Percentiles rank a stretch among this genome's conserved stretches.
phyloP scores from a whole-genome alignment of 2,329 filamentous ascomycete species.

The Botryosphaeria dothidea region DNA sequence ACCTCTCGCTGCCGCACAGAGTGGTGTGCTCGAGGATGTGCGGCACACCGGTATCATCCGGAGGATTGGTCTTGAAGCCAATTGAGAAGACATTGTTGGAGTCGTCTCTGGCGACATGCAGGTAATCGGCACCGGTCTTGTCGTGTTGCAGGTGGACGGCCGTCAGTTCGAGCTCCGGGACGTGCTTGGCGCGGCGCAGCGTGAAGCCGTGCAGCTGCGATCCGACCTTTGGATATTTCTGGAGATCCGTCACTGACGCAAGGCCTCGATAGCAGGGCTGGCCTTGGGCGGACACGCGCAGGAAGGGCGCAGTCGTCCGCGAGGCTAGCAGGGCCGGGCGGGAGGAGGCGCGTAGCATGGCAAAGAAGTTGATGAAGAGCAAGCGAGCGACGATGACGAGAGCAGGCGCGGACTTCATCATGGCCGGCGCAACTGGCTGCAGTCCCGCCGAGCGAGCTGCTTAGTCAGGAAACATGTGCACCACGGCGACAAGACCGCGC shows the following conservation, averaged over 20 bases:
- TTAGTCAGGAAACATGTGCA: constrained; percentile 5
- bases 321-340: constrained; percentile 30
- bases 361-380: constrained; percentile 10
- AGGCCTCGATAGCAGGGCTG: constrained; percentile 36
- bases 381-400: constrained; percentile 12
- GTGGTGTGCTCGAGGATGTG: constrained; percentile 98
- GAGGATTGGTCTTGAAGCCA: constrained; percentile 98
- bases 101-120: constrained; percentile 92
- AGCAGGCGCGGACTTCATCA: constrained; percentile 7
- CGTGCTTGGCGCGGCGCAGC: constrained; percentile 81
- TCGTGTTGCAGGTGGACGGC: constrained; percentile 90
- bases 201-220: constrained; percentile 93
- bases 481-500: not conserved
- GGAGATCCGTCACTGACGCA: constrained; percentile 73
- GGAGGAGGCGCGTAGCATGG: constrained; percentile 39
- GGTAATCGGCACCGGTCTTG: constrained; percentile 92
- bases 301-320: constrained; percentile 22
- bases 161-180: constrained; percentile 90
- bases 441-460: constrained; percentile 14
- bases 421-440: constrained; percentile 2
- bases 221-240: constrained; percentile 74
- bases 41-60: constrained; percentile 91
- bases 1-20: constrained; percentile 93
- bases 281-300: constrained; percentile 21
- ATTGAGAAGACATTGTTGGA: constrained; percentile 99